Evolutionary conservation across 2,329 filamentous ascomycete species (phyloP), one percentile per base, ranked within the genome.

Genomic region (Coleophoma cylindrospora): DNA sequence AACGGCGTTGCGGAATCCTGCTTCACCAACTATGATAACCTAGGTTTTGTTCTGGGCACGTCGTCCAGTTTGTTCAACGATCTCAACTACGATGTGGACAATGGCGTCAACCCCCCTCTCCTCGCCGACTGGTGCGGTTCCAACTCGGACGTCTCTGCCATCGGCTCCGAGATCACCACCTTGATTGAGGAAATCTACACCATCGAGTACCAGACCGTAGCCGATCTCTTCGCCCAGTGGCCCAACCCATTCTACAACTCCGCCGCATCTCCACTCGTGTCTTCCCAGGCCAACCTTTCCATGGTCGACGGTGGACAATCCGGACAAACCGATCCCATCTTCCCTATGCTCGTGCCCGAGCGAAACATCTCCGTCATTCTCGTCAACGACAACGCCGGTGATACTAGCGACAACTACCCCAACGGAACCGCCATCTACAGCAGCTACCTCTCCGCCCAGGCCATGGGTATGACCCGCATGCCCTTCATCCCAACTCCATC

Each of bases 231-330:
- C 47, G 54, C 57, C 7, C 21, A 65, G 15, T 51, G 58, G 47
- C 68, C 68, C 3, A 76, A 75, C 57, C 73, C 73, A 1, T 76
- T 75, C 61, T 67, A 68, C 61, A 57, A 66, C 38, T 69, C 66
- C 57, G 38, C 56, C 2, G 57, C 54, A 38, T 66, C 69, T 12
- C 56, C 62, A 1, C 45, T 50, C 59, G n/a, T 56, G 52, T 15
- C 57, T 66, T 47, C 22, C 57, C 36, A 55, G 57, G 32, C 53
- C 11, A 54, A 48, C 10, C 64, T 76, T 21, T 60, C 64, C 43
- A 64, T 75, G 45, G 69, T 67, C 33, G 73, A 75, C 53, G 73
- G 73, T 33, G 73, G 71, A 13, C 55, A 66, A 32, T 62, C 65
- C 11, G 55, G 61, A 21, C 71, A 73, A 53, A 72, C 72, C 57